Percentiles rank a stretch among this genome's conserved stretches.
Conservation (phyloP, 2,329 filamentous ascomycete species). For the Domatiomyces globalis region DNA sequence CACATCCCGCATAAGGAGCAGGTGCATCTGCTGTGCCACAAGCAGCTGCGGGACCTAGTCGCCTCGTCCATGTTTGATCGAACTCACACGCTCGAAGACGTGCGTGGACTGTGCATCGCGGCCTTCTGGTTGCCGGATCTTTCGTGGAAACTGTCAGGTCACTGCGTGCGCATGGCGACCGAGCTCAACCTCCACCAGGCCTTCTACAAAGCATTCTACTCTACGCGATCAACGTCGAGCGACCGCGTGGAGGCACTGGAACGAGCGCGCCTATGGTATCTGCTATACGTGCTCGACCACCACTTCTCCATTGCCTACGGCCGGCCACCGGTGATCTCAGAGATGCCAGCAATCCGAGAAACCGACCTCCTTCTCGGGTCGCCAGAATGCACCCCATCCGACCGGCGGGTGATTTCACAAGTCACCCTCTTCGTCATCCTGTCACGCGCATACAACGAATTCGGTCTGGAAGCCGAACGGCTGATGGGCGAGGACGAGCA, state of each 20-base stretch:
- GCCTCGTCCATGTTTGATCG: slow-evolving; percentile 44
- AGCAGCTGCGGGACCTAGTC: slow-evolving; percentile 43
- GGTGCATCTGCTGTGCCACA: slow-evolving; percentile 41
- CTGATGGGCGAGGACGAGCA: slow-evolving; percentile 16
- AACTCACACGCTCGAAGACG: slow-evolving; percentile 43
- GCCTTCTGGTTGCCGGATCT: slow-evolving; percentile 51
- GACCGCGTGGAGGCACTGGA: slow-evolving; percentile 28
- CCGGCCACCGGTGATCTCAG: slow-evolving; percentile 43
- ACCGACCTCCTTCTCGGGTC: slow-evolving; percentile 43
- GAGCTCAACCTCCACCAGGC: slow-evolving; percentile 44
- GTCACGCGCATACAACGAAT: slow-evolving; percentile 41
- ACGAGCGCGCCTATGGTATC: slow-evolving; percentile 46
- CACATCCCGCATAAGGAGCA: slow-evolving; percentile 42
- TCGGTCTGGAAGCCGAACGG: slow-evolving; percentile 36
- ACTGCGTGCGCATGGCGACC: slow-evolving; percentile 44
- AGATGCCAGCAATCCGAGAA: slow-evolving; percentile 43
- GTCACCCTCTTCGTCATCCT: slow-evolving; percentile 46
- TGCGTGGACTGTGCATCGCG: slow-evolving; percentile 46
- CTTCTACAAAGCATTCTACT: slow-evolving; percentile 36
- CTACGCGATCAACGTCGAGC: slow-evolving; percentile 29
- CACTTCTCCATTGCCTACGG: slow-evolving; percentile 51
- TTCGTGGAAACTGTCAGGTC: slow-evolving; percentile 48
- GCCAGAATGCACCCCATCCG: slow-evolving; percentile 38
- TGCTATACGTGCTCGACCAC: slow-evolving; percentile 52
- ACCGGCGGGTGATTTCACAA: slow-evolving; percentile 44